Evolutionary conservation across 768 basidiomycete species (phyloP).

Genomic region (Paxillus ammoniavirescens): DNA sequence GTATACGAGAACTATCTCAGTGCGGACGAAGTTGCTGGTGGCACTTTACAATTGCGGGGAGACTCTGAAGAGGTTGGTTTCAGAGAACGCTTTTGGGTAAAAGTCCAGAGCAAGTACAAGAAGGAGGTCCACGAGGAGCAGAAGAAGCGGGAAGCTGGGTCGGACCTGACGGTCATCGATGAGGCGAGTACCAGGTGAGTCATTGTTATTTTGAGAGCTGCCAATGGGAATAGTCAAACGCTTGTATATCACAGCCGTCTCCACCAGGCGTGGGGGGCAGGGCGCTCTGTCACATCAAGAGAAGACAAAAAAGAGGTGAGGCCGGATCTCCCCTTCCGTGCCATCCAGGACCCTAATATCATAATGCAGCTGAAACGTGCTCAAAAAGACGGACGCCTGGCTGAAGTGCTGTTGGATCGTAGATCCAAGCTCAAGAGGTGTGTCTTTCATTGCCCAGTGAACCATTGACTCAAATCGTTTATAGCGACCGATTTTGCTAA

Average conservation of each 20-base stretch:
- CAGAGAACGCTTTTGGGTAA: slow-evolving; percentile 83
- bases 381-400: slow-evolving; percentile 73
- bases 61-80: slow-evolving; percentile 88
- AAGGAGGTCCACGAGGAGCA: slow-evolving; percentile 78
- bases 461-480: slow-evolving; percentile 6
- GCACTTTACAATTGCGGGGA: slow-evolving; percentile 70
- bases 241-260: slow-evolving; percentile 47
- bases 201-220: slow-evolving; percentile 3
- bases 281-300: slow-evolving; percentile 63
- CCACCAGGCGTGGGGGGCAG: slow-evolving; percentile 85
- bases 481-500: slow-evolving; percentile 48
- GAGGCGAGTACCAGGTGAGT: slow-evolving; percentile 76
- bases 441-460: slow-evolving; percentile 7
- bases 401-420: slow-evolving; percentile 77
- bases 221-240: not conserved
- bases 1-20: slow-evolving; percentile 86
- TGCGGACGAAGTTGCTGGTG: slow-evolving; percentile 86
- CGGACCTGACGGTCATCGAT: slow-evolving; percentile 55
- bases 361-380: slow-evolving; percentile 70
- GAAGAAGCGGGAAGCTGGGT: slow-evolving; percentile 61
- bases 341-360: slow-evolving; percentile 1
- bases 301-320: slow-evolving; percentile 74
- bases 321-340: slow-evolving; percentile 2
- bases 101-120: slow-evolving; percentile 88
- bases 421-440: slow-evolving; percentile 83